Conservation (phyloP, 371 early-diverging fungal genomes). For the Mortierella sp. region DNA sequence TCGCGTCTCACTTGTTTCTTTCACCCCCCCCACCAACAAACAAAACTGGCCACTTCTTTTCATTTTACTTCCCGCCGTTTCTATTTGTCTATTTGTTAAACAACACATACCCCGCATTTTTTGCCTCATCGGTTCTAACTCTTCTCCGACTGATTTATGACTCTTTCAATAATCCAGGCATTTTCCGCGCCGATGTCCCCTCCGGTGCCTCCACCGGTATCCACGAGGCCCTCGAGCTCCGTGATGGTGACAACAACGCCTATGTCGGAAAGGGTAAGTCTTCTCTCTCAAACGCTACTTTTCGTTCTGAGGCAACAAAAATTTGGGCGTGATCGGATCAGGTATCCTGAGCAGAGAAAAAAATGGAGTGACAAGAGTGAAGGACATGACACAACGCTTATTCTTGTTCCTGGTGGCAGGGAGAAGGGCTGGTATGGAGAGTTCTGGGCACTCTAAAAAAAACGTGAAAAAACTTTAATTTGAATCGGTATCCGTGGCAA, state of each 20-base stretch:
- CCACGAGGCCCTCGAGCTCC: conserved; percentile 98
- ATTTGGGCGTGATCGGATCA: background rate
- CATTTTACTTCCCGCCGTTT: background rate
- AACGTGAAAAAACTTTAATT: conserved; percentile 9
- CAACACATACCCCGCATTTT: background rate
- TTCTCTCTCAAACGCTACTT: background rate
- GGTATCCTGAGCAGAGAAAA: background rate
- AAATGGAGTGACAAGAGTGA: background rate
- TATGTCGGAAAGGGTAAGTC: conserved; percentile 95
- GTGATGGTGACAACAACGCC: conserved; percentile 86
- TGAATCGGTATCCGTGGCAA: conserved; percentile 3
- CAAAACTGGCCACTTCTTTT: background rate
- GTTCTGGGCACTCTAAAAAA: conserved; percentile 10
- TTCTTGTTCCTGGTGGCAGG: background rate
- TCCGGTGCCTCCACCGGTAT: conserved; percentile 99
- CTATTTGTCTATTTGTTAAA: background rate
- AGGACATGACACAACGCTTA: background rate
- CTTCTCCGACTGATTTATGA: background rate
- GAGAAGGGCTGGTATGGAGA: background rate
- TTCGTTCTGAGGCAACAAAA: no score
- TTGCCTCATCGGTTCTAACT: background rate
- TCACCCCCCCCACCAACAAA: background rate
- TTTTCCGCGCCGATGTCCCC: conserved; percentile 98
- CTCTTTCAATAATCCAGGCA: conserved; percentile 46
- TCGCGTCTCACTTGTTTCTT: background rate